A percentile compares a stretch with the other conserved stretches of the same genome.
Evolutionary conservation across 176 grass and related monocot species (phyloP).

Genomic region (Musa acuminata): DNA sequence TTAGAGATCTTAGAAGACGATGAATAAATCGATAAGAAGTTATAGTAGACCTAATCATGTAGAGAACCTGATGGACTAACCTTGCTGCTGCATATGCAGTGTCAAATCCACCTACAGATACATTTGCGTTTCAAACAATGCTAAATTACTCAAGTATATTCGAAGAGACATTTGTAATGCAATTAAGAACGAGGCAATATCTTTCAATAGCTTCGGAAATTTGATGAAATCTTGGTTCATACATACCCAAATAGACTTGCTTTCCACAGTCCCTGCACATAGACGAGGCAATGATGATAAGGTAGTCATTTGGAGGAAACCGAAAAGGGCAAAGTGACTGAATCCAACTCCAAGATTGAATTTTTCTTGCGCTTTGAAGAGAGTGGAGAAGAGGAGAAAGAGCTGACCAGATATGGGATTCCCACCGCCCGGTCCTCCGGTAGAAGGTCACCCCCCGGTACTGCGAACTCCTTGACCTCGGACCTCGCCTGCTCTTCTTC

Average conservation of each 20-base stretch:
- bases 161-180: no score
- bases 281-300: background rate
- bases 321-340: background rate
- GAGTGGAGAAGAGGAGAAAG: background rate
- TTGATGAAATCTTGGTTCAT: background rate
- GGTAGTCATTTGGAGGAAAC: background rate
- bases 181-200: background rate
- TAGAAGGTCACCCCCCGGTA: conserved; percentile 78
- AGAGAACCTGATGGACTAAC: background rate
- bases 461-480: conserved; percentile 59
- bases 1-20: background rate
- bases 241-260: conserved; percentile 70
- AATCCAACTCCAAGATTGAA: background rate
- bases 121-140: background rate
- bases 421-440: conserved; percentile 59
- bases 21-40: background rate
- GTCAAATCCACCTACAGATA: conserved; percentile 8
- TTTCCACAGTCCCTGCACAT: conserved; percentile 59
- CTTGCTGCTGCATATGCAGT: conserved; percentile 14
- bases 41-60: background rate
- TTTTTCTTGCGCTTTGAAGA: background rate
- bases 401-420: conserved; percentile 58
- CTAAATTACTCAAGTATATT: background rate
- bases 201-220: background rate
- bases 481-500: conserved; percentile 52